These are phyloP conservation scores for Cynanchum wilfordii DNA, from an alignment of 257 asterid species.

Conservation along the genomic window DNA sequence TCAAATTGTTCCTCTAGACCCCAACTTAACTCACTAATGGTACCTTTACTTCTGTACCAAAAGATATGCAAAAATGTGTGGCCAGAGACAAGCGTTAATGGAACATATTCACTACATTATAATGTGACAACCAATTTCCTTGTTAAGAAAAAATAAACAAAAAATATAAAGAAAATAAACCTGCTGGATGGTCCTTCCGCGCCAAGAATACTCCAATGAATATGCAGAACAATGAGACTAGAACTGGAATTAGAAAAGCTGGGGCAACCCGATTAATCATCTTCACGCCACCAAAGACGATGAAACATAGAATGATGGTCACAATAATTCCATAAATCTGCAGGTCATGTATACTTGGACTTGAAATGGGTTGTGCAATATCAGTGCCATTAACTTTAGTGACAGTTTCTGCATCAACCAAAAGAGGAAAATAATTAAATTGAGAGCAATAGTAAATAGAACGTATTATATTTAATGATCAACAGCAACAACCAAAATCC, in stretches of 20 bases:
- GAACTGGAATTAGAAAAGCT: constrained; percentile 86
- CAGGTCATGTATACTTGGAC: constrained; percentile 94
- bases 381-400: constrained; percentile 78
- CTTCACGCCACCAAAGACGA: constrained; percentile 97
- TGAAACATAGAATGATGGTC: constrained; percentile 87
- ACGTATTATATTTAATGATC: background rate
- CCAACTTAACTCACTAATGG: background rate
- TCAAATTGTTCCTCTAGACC: background rate
- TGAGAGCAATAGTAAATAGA: background rate
- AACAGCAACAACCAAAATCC: constrained; percentile 3
- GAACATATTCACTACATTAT: background rate
- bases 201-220: constrained; percentile 81
- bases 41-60: background rate
- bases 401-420: constrained; percentile 53
- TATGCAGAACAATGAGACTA: constrained; percentile 82
- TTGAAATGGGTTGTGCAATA: constrained; percentile 69
- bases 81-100: background rate
- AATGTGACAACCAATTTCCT: background rate
- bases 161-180: constrained; percentile 31
- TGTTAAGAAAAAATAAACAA: constrained; percentile 9
- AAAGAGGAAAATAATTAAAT: constrained; percentile 1
- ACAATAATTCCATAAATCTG: constrained; percentile 92
- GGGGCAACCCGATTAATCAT: constrained; percentile 98
- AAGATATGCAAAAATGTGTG: background rate
- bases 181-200: constrained; percentile 63